Conservation (phyloP, 2,329 filamentous ascomycete genomes). For the Colletotrichum sp. region DNA sequence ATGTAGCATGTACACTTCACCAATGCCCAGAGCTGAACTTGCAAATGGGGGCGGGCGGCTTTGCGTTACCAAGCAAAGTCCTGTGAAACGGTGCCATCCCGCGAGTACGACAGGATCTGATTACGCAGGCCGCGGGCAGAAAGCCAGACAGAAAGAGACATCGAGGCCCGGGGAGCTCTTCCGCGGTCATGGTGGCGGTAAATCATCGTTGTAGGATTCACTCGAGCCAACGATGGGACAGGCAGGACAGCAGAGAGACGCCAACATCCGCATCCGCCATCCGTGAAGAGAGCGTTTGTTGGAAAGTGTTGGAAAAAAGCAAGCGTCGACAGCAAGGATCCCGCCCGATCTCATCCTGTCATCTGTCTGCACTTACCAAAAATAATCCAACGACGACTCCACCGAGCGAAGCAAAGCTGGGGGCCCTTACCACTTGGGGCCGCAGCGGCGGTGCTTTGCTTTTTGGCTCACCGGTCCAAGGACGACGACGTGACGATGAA, state of each 20-base stretch:
- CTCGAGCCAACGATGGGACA: background rate
- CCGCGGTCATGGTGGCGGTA: background rate
- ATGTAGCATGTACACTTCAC: background rate
- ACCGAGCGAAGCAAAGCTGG: background rate
- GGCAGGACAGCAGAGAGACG: background rate
- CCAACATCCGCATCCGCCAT: background rate
- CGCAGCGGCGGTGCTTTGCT: background rate
- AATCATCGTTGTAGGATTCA: background rate
- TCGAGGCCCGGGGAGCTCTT: background rate
- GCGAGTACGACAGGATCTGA: background rate
- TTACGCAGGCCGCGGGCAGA: background rate
- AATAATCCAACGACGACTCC: background rate
- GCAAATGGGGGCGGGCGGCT: background rate
- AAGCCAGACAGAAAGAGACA: background rate
- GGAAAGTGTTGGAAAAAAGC: background rate
- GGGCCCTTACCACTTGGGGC: background rate
- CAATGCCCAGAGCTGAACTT: background rate
- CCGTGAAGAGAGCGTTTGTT: background rate
- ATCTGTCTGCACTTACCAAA: background rate
- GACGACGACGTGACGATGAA: background rate
- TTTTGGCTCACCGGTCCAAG: background rate
- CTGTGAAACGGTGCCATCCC: background rate
- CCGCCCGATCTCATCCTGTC: background rate
- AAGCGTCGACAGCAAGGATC: constrained; percentile 5
- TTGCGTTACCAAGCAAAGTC: background rate